phyloP scores from a whole-genome alignment of 176 grass and related monocot species.

The Dactylis glomerata region DNA sequence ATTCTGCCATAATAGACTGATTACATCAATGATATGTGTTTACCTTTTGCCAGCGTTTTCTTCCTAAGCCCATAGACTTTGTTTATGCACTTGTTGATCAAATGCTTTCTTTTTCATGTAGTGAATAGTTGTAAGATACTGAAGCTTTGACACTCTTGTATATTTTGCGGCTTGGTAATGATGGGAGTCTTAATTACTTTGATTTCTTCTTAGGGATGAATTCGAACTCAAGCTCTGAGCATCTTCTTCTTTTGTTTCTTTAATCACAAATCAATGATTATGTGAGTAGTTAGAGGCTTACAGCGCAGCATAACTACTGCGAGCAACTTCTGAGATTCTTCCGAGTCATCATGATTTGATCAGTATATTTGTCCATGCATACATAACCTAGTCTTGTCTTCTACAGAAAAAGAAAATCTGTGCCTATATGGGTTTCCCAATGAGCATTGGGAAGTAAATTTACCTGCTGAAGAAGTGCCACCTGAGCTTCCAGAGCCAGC shows the following conservation, averaged over 20 bases:
- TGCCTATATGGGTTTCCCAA: constrained; percentile 97
- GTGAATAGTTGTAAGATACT: neutral
- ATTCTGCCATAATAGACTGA: neutral
- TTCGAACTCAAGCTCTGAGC: constrained; percentile 6
- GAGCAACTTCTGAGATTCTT: neutral
- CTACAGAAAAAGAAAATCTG: constrained; percentile 89
- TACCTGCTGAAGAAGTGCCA: constrained; percentile 95
- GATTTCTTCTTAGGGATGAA: neutral
- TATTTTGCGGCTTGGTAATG: neutral
- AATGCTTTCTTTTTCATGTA: neutral
- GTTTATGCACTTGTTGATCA: neutral
- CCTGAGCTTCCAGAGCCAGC: constrained; percentile 95
- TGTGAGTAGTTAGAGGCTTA: neutral
- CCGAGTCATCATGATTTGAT: neutral
- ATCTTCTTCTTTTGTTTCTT: constrained; percentile 4
- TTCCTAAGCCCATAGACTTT: neutral
- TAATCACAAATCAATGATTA: neutral
- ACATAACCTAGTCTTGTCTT: constrained; percentile 21
- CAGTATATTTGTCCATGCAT: constrained; percentile 4
- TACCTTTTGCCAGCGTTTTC: neutral
- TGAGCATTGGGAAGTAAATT: constrained; percentile 96
- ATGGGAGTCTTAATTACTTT: neutral
- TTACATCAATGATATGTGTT: neutral
- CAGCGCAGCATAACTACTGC: neutral
- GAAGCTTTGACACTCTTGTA: neutral